phyloP scores from a whole-genome alignment of 805 yeast genomes.

The Lachancea lanzarotensis region DNA sequence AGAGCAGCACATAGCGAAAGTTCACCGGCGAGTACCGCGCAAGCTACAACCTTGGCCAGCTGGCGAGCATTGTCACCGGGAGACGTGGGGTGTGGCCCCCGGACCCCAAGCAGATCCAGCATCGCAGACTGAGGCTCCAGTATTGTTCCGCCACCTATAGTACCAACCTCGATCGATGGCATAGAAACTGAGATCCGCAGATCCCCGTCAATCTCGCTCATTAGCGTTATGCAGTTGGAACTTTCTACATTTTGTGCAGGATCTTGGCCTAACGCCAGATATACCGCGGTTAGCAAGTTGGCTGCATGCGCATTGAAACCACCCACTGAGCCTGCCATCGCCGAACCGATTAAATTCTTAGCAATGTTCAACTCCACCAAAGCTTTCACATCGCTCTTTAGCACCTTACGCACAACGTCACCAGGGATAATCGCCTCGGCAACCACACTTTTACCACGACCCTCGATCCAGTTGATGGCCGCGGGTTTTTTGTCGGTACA shows the following conservation, averaged over 20 bases:
- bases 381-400: conserved; percentile 89
- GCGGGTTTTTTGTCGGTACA: conserved; percentile 98
- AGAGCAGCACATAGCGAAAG: conserved; percentile 90
- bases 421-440: conserved; percentile 91
- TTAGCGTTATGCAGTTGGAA: conserved; percentile 93
- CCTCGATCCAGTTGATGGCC: conserved; percentile 98
- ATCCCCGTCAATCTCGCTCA: conserved; percentile 79
- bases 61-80: conserved; percentile 96
- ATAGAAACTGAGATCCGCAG: conserved; percentile 91
- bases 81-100: conserved; percentile 88
- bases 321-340: conserved; percentile 97
- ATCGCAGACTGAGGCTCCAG: conserved; percentile 95
- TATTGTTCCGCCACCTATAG: conserved; percentile 98
- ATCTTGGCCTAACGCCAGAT: conserved; percentile 94
- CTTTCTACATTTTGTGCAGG: conserved; percentile 99
- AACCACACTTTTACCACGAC: conserved; percentile 96
- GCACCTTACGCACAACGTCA: conserved; percentile 68
- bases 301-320: conserved; percentile 99
- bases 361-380: conserved; percentile 82
- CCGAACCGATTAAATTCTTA: conserved; percentile 91
- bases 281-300: conserved; percentile 90
- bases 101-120: conserved; percentile 89
- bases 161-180: conserved; percentile 99
- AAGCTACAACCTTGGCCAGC: conserved; percentile 86
- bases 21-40: conserved; percentile 94